Evolutionary conservation across 345 rosid species (phyloP), one percentile per base, ranked within the genome.

Genomic region (Boechera retrofracta): DNA sequence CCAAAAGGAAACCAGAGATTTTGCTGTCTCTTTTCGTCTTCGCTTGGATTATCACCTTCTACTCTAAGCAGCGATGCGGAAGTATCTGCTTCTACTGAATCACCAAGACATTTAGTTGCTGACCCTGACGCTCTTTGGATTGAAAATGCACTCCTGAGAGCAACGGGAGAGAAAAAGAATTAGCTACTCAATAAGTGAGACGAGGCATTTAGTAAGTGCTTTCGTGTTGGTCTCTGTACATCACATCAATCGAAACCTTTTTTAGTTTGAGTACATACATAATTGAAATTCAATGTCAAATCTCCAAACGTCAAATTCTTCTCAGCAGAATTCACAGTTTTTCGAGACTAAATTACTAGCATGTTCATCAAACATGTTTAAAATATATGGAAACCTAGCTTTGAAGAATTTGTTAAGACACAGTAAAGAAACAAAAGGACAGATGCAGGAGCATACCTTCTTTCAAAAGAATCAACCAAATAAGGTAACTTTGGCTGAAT

Each of bases 401-500:
- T 10, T 15, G 69, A 36, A 49, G 60, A 57, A 63, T 2, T 28
- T 28, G 29, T 28, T 28, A 28, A 28, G 44, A 73, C 53, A 18
- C 18, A 44, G 5, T 32, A 12, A 62, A 75, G 42, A 57, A 52
- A 51, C 54, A 60, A 49, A 28, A 28, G 16, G 31, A 64, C 7
- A 38, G 39, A 65, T 10, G 56, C 32, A 64, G 8, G 64, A 55
- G 42, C 16, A 73, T 86, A 90, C 99, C 98, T 88, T 82, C 85
- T 88, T 84, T 95, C 97, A 78, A 95, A 95, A 32, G 98, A 89
- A 83, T 95, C 99, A 2, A 95, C 90, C 76, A 91, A 74, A 67
- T 95, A 92, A 29, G 98, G 97, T 82, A 88, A 91, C 75, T 88
- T 86, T 21, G 99, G 98, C 73, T 95, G 98, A 81, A 95, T 92